phyloP scores from a whole-genome alignment of 768 basidiomycete species.

The Auricularia sp. region DNA sequence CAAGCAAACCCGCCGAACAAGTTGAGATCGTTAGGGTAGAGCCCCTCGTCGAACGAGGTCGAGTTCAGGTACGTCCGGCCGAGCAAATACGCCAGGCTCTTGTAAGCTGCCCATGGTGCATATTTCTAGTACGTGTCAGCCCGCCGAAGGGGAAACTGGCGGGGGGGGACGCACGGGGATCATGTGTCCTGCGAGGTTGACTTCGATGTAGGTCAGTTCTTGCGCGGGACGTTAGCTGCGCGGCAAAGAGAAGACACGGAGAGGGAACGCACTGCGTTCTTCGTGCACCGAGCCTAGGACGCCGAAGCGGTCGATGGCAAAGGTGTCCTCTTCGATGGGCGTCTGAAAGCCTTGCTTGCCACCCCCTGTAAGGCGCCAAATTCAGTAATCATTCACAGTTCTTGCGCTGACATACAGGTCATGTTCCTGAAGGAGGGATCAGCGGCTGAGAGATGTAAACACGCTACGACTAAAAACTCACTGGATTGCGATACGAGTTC shows the following conservation, averaged over 20 bases:
- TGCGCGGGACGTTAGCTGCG: background rate
- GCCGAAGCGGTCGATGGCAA: conserved; percentile 22
- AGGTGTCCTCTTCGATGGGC: conserved; percentile 22
- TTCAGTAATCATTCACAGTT: background rate
- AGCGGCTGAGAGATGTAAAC: too few relatives aligned
- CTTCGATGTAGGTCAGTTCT: background rate
- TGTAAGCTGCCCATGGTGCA: conserved; percentile 5
- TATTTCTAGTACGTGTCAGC: conserved; percentile 22
- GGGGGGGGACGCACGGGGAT: conserved; percentile 17
- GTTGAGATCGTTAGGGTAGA: background rate
- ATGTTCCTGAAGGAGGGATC: conserved; percentile 18
- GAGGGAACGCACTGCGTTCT: conserved; percentile 17
- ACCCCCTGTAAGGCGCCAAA: conserved; percentile 6
- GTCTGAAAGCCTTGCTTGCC: conserved; percentile 26
- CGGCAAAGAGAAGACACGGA: background rate
- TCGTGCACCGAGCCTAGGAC: conserved; percentile 21
- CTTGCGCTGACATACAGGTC: conserved; percentile 15
- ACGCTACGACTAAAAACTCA: conserved; percentile 7
- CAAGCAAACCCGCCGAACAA: background rate
- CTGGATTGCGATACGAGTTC: conserved; percentile 28
- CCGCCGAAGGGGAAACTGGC: background rate
- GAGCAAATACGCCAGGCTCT: conserved; percentile 4
- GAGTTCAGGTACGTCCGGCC: conserved; percentile 2
- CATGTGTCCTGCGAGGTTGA: conserved; percentile 3
- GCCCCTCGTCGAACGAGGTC: background rate